These are phyloP conservation scores for Xanthoconium separans DNA, from an alignment of 1,284 basidiomycete species.

Conservation along the genomic window DNA sequence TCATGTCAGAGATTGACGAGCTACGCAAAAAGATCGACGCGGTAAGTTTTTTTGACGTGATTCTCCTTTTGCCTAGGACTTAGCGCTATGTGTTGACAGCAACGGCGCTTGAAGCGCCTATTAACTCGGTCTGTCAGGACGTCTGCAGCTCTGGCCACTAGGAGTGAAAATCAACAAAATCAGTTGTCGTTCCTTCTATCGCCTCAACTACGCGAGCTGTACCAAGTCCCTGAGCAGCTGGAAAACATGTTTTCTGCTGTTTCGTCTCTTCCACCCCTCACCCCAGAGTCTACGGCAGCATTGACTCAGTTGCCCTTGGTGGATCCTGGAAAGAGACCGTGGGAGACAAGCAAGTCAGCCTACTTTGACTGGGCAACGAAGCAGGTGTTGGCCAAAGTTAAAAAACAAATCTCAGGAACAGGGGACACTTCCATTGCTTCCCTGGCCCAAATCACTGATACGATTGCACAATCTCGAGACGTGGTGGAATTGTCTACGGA, in stretches of 20 bases:
- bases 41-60: conserved; percentile 39
- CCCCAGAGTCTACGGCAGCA: conserved; percentile 41
- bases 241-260: conserved; percentile 45
- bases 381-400: conserved; percentile 51
- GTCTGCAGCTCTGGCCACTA: conserved; percentile 43
- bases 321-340: conserved; percentile 66
- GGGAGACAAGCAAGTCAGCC: conserved; percentile 66
- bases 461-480: conserved; percentile 35
- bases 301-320: conserved; percentile 38
- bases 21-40: conserved; percentile 57
- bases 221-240: conserved; percentile 38
- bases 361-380: conserved; percentile 68
- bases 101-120: conserved; percentile 58
- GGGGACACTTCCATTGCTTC: conserved; percentile 31
- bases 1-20: conserved; percentile 61
- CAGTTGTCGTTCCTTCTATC: conserved; percentile 47
- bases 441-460: conserved; percentile 25
- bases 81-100: conserved; percentile 39
- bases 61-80: background rate
- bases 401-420: conserved; percentile 34
- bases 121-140: conserved; percentile 46
- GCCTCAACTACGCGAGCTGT: conserved; percentile 34
- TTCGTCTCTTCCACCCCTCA: conserved; percentile 51
- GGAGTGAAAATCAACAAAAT: conserved; percentile 43
- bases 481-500: conserved; percentile 23